Percentiles rank a stretch among this genome's conserved stretches.
Evolutionary conservation across 768 basidiomycete genomes (phyloP).

Genomic region (Lentinula aciculospora): DNA sequence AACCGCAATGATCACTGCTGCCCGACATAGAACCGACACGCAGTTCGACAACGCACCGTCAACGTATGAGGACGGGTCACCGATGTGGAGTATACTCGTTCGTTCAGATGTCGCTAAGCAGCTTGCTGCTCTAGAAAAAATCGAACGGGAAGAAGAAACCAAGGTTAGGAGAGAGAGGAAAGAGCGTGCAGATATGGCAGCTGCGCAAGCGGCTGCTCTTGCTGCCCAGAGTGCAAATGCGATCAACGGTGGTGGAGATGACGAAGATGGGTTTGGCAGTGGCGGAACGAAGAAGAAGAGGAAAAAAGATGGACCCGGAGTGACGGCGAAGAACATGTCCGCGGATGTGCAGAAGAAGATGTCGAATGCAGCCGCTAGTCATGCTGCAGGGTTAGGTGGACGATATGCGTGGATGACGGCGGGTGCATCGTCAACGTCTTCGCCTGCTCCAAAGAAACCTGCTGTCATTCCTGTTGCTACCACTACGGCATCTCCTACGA

Average conservation of each 20-base stretch:
- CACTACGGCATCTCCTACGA: slow-evolving; percentile 26
- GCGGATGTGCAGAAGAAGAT: slow-evolving; percentile 91
- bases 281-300: slow-evolving; percentile 64
- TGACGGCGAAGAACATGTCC: slow-evolving; percentile 84
- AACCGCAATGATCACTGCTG: slow-evolving; percentile 60
- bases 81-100: slow-evolving; percentile 81
- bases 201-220: slow-evolving; percentile 60
- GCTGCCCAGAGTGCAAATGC: slow-evolving; percentile 47
- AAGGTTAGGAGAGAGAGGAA: slow-evolving; percentile 70
- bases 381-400: slow-evolving; percentile 79
- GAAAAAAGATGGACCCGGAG: slow-evolving; percentile 79
- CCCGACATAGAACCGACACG: slow-evolving; percentile 64
- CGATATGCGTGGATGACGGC: slow-evolving; percentile 90
- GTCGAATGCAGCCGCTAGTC: slow-evolving; percentile 85
- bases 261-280: slow-evolving; percentile 37
- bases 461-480: slow-evolving; percentile 27
- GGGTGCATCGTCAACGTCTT: slow-evolving; percentile 32
- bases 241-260: slow-evolving; percentile 20
- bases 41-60: slow-evolving; percentile 64
- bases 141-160: slow-evolving; percentile 82
- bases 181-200: slow-evolving; percentile 67
- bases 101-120: slow-evolving; percentile 79
- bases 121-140: slow-evolving; percentile 65
- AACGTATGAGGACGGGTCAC: slow-evolving; percentile 58
- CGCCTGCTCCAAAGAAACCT: slow-evolving; percentile 28